These are phyloP conservation scores for Penicillium digitatum DNA, from an alignment of 2,329 filamentous ascomycete genomes.

Conservation along the genomic window DNA sequence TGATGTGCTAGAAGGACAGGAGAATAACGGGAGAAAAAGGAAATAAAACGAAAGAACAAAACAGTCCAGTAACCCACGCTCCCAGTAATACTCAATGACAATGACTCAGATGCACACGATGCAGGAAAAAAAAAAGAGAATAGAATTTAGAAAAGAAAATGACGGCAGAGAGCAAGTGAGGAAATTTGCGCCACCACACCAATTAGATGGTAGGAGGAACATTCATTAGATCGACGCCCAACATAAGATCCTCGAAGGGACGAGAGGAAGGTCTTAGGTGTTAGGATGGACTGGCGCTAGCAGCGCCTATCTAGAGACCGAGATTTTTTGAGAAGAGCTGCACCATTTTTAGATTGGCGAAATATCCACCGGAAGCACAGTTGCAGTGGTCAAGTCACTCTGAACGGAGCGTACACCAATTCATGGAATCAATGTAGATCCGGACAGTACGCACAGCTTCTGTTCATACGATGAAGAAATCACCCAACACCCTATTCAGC, in stretches of 20 bases:
- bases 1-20: constrained; percentile 28
- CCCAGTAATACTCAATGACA: constrained; percentile 30
- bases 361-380: neutral
- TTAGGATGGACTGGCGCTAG: neutral
- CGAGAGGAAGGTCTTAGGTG: neutral
- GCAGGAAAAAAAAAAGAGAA: constrained; percentile 18
- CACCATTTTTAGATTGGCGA: constrained; percentile 14
- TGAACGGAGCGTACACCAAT: neutral
- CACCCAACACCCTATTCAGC: constrained; percentile 23
- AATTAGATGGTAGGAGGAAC: constrained; percentile 10
- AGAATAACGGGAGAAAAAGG: constrained; percentile 18
- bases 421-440: neutral
- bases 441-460: neutral
- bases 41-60: constrained; percentile 22
- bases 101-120: constrained; percentile 28
- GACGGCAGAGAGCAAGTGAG: constrained; percentile 10
- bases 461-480: constrained; percentile 3
- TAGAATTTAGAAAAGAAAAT: constrained; percentile 4
- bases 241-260: neutral
- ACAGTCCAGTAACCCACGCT: constrained; percentile 25
- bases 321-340: constrained; percentile 13
- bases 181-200: constrained; percentile 13
- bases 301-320: constrained; percentile 4
- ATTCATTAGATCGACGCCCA: constrained; percentile 23
- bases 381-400: neutral